Percentiles rank a stretch among this genome's conserved stretches.
These are phyloP conservation scores for Fonsecaea monophora DNA, from an alignment of 2,329 filamentous ascomycete genomes.

Conservation along the genomic window DNA sequence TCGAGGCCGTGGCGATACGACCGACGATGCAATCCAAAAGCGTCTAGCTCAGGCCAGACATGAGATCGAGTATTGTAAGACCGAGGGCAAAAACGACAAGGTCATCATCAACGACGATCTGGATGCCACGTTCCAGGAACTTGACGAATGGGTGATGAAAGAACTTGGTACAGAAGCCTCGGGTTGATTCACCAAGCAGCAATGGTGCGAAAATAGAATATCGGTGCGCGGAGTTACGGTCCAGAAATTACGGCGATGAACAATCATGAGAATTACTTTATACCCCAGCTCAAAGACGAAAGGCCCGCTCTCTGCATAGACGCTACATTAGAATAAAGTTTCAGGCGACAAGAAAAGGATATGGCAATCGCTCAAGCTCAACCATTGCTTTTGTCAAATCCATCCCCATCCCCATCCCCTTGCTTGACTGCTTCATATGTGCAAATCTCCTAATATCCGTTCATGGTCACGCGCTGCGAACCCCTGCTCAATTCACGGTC, in stretches of 20 bases:
- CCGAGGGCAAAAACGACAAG: conserved; percentile 69
- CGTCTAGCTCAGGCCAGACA: conserved; percentile 73
- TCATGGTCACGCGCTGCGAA: conserved; percentile 98
- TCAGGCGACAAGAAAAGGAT: conserved; percentile 27
- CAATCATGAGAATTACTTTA: conserved; percentile 33
- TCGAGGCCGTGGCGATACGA: conserved; percentile 78
- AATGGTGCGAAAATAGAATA: not conserved
- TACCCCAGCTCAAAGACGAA: conserved; percentile 35
- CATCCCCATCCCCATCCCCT: conserved; percentile 22
- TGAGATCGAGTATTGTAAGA: conserved; percentile 76
- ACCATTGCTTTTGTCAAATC: conserved; percentile 32
- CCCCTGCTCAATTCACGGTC: conserved; percentile 95
- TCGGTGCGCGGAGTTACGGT: conserved; percentile 4
- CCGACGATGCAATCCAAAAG: conserved; percentile 72
- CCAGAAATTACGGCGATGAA: conserved; percentile 14
- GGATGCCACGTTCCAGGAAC: conserved; percentile 62
- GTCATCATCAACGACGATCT: conserved; percentile 71
- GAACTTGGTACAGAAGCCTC: conserved; percentile 25
- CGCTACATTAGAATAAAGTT: conserved; percentile 36
- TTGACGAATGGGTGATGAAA: conserved; percentile 60
- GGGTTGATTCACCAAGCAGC: conserved; percentile 1
- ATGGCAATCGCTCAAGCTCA: conserved; percentile 32
- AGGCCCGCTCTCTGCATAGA: conserved; percentile 39
- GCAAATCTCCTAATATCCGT: conserved; percentile 74
- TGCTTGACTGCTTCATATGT: conserved; percentile 12